A percentile compares a stretch with the other conserved stretches of the same genome.
These are phyloP conservation scores for Limnomonas spitsbergensis DNA, from an alignment of 139 green algal genomes.

Conservation along the genomic window DNA sequence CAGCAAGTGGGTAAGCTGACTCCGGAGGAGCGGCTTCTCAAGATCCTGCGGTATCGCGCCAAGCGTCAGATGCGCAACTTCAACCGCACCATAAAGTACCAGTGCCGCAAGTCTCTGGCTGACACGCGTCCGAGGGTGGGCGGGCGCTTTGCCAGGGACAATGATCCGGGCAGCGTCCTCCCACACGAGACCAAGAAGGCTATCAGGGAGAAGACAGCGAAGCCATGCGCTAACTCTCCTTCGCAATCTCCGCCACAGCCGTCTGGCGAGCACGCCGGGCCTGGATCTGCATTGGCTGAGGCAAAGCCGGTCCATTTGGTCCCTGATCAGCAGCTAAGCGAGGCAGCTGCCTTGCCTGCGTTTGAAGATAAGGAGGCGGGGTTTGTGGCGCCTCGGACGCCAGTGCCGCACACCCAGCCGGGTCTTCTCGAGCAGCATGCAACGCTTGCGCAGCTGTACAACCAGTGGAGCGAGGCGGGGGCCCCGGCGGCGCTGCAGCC, in stretches of 20 bases:
- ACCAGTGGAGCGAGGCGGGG: not conserved
- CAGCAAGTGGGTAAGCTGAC: conserved; percentile 41
- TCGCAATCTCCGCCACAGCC: no score
- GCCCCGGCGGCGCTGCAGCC: not conserved
- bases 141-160: conserved; percentile 69
- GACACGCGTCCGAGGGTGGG: conserved; percentile 68
- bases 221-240: no score
- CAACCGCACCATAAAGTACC: conserved; percentile 65
- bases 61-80: conserved; percentile 61
- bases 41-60: conserved; percentile 74
- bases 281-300: no score
- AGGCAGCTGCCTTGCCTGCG: no score
- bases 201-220: not conserved
- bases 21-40: conserved; percentile 59
- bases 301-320: no score
- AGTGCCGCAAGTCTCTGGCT: conserved; percentile 76
- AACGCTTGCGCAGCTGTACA: conserved; percentile 4
- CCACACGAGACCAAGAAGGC: conserved; percentile 22
- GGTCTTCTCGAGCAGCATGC: not conserved
- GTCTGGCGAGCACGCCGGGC: no score
- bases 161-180: conserved; percentile 37
- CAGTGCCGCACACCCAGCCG: no score
- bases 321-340: no score
- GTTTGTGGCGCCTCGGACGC: no score
- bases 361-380: no score